Base-by-base conservation (phyloP, 768 basidiomycete genomes). In the Floccularia luteovirens region DNA sequence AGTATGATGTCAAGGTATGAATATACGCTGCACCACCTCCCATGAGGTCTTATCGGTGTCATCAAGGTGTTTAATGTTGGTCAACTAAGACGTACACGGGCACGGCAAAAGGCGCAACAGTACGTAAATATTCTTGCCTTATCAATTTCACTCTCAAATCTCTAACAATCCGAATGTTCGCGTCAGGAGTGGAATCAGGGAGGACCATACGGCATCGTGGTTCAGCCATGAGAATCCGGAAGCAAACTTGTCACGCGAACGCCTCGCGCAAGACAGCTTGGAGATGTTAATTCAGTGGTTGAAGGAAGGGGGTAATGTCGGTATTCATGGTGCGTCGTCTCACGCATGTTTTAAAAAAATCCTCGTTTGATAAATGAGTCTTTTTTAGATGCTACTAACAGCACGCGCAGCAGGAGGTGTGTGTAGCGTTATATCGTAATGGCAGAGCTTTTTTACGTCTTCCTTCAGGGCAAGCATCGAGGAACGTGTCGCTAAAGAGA, bases 261-360 rank as follows among this genome's bases (percentile, higher is more conserved):
- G 71, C 48, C 72, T 98, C 35, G 88, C 96, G 0, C 78, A 79
- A 47, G 96, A 98, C 54, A 90, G 91, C 59, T 61, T 99, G 38
- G 93, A 98, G 50, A 91, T 88, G 77, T 62, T 98, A 36, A 96
- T 99, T 46, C 72, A 79, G 28, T 99, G 96, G 96, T 63, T 99
- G 45, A 91, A 89, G 62, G 79, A 82, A 35, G 96, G 92, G 2
- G 91, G 92, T 1, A 99, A 99, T 56, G 94, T 98, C 36, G 96
- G 89, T 6, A 97, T 99, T 49, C 94, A 97, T 58, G 96, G 93
- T 90, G 69, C 44, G 48, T 45, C 13, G 4, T 23, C 41, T 38
- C 8, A 7, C 16, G 6, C 32, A 34, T 12, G n/a, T 34, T 17
- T 34, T 8, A 30, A 10, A 30, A 30, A 30, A 30, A 30, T 30